Percentiles rank a stretch among this genome's conserved stretches.
These are phyloP conservation scores for Fagus sylvatica DNA, from an alignment of 306 rosid genomes.

Conservation along the genomic window DNA sequence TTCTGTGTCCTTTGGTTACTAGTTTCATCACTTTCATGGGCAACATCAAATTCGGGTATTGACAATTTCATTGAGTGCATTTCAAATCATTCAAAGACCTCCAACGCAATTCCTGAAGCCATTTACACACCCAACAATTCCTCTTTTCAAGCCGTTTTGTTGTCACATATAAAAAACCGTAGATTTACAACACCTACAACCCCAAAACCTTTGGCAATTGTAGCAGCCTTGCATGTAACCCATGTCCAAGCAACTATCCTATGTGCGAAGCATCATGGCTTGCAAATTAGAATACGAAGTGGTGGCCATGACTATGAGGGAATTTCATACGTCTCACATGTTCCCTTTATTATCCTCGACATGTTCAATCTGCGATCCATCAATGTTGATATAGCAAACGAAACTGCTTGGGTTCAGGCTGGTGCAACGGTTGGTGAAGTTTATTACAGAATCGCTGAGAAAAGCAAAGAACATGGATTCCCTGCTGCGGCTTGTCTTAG, in stretches of 20 bases:
- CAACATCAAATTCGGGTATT: background rate
- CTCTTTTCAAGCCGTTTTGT: conserved; percentile 10
- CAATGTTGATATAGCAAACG: background rate
- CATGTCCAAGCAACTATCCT: conserved; percentile 27
- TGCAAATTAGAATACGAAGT: conserved; percentile 39
- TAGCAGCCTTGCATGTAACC: conserved; percentile 18
- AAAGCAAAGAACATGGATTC: conserved; percentile 26
- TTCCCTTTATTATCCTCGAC: conserved; percentile 35
- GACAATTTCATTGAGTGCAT: conserved; percentile 14
- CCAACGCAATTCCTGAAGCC: conserved; percentile 17
- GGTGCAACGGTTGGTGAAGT: conserved; percentile 43
- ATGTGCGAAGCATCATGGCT: conserved; percentile 12
- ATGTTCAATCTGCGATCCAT: conserved; percentile 34
- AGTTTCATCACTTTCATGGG: background rate
- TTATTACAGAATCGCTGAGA: conserved; percentile 26
- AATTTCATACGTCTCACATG: conserved; percentile 21
- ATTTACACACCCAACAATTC: conserved; percentile 20
- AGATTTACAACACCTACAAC: conserved; percentile 22
- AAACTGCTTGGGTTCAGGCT: conserved; percentile 33
- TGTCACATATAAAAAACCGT: conserved; percentile 23
- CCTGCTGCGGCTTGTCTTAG: conserved; percentile 32
- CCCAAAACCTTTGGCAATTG: conserved; percentile 31
- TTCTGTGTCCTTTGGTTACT: background rate
- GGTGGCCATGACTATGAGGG: conserved; percentile 47
- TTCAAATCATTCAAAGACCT: background rate